Evolutionary conservation across 2,329 filamentous ascomycete species (phyloP), one percentile per base, ranked within the genome.

Genomic region (Alternaria conjuncta): DNA sequence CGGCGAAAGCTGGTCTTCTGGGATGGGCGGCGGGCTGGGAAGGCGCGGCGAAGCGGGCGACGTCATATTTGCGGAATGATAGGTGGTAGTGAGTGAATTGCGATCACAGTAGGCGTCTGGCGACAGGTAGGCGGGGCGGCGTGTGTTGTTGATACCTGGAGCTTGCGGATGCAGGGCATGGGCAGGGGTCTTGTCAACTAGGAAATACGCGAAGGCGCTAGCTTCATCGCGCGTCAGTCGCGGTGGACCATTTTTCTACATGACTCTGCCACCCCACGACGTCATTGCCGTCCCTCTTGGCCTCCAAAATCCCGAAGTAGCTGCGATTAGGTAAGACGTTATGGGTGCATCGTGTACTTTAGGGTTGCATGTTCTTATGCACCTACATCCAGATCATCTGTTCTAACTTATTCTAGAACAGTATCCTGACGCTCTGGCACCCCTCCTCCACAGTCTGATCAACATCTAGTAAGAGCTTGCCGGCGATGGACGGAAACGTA

Each of bases 1-100:
- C 2, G 93, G 93, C 54, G 93, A 96, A 67, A 97, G 90, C 82
- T 98, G 95, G 71, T 97, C 96, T 82, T 99, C 96, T 65, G 95
- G 93, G 61, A 96, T 90, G 32, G 96, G 96, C 62, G 96, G 96
- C 64, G 96, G 96, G 81, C 94, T 97, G 63, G 96, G 96, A 55
- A 99, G 89, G 78, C 96, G 92, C 68, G 96, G 95, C 51, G 94
- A 97, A 30, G 85, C 82, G 66, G 75, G 72, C 46, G 74, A 72
- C 28, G 73, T 65, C 75, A 78, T 78, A 8, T 13, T 44, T 15
- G 30, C 32, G 21, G 21, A 15, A n/a, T 11, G 30, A 3, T 13
- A 9, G 20, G 56, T 44, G 36, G 51, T 18, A 18, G 25, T 18
- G 15, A 47, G 25, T 3, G 25, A 30, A 28, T 30, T 50, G 25